A percentile compares a stretch with the other conserved stretches of the same genome.
Evolutionary conservation across 108 stramenopile genomes (phyloP).

Genomic region (Mediolabrus comicus): DNA sequence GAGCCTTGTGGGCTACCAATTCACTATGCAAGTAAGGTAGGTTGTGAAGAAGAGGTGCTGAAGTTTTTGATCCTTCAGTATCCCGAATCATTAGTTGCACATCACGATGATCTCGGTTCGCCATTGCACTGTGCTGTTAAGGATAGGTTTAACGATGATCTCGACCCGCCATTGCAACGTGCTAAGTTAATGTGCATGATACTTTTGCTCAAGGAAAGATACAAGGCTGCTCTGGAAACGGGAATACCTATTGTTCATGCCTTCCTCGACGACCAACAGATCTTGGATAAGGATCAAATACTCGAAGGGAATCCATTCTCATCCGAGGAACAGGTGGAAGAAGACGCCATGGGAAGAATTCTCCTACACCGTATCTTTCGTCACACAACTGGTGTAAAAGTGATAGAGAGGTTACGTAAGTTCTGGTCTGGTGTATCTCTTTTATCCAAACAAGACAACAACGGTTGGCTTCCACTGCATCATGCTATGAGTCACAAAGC

Average conservation of each 20-base stretch:
- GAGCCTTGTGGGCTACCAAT: not conserved
- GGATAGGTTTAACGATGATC: too few species aligned
- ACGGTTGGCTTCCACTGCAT: slow-evolving; percentile 11
- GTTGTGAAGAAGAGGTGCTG: not conserved
- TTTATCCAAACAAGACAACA: not conserved
- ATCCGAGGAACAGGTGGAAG: not conserved
- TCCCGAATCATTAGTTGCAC: not conserved
- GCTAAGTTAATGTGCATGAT: not conserved
- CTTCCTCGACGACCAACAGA: not conserved
- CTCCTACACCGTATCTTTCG: not conserved
- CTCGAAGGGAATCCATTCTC: not conserved
- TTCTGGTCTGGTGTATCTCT: not conserved
- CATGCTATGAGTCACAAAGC: slow-evolving; percentile 2
- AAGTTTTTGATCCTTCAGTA: not conserved
- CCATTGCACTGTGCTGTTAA: not conserved
- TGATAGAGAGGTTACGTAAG: not conserved
- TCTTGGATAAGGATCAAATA: not conserved
- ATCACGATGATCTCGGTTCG: not conserved
- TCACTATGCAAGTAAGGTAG: not conserved
- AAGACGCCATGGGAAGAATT: not conserved
- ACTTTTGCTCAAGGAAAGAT: not conserved
- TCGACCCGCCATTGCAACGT: too few species aligned
- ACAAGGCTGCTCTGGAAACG: not conserved
- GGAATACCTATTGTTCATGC: not conserved
- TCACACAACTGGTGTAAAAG: not conserved